A percentile compares a stretch with the other conserved stretches of the same genome.
Conservation (phyloP, 2,329 filamentous ascomycete genomes). For the Coniella lustricola region DNA sequence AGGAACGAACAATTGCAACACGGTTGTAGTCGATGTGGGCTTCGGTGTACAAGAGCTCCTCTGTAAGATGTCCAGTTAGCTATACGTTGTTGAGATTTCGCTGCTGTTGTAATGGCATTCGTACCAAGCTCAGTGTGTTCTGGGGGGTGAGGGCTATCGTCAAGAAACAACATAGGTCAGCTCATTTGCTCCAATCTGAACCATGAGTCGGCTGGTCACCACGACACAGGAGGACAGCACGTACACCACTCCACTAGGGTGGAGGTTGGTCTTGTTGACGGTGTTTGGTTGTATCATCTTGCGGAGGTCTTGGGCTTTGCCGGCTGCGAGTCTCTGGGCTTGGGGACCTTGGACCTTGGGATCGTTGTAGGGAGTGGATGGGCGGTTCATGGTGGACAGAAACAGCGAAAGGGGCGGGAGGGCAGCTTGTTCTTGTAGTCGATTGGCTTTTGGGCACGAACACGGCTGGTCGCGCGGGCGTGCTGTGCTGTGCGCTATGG, state of each 20-base stretch:
- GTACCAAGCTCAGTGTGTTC: slow-evolving; percentile 87
- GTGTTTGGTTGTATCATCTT: slow-evolving; percentile 41
- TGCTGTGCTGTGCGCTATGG: too few relatives aligned
- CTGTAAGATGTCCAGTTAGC: slow-evolving; percentile 23
- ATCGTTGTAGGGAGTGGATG: slow-evolving; percentile 37
- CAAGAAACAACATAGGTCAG: background rate
- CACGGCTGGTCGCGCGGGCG: too few relatives aligned
- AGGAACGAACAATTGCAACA: slow-evolving; percentile 81
- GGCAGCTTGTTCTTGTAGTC: slow-evolving; percentile 27
- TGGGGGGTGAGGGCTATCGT: slow-evolving; percentile 63
- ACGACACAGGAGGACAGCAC: slow-evolving; percentile 31
- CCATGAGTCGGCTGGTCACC: background rate
- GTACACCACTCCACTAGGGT: slow-evolving; percentile 85
- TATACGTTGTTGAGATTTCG: background rate
- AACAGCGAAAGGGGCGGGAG: slow-evolving; percentile 1
- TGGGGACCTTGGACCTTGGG: slow-evolving; percentile 37
- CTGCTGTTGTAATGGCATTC: slow-evolving; percentile 15
- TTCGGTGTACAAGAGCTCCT: slow-evolving; percentile 94
- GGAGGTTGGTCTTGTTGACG: slow-evolving; percentile 88
- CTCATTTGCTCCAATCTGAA: too few relatives aligned
- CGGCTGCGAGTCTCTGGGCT: slow-evolving; percentile 32
- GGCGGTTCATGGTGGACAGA: slow-evolving; percentile 1
- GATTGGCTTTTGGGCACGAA: slow-evolving; percentile 14
- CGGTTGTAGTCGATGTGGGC: slow-evolving; percentile 99
- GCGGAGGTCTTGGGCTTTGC: slow-evolving; percentile 19